Base-by-base conservation (phyloP, 257 asterid genomes). In the Solanum chilense region DNA sequence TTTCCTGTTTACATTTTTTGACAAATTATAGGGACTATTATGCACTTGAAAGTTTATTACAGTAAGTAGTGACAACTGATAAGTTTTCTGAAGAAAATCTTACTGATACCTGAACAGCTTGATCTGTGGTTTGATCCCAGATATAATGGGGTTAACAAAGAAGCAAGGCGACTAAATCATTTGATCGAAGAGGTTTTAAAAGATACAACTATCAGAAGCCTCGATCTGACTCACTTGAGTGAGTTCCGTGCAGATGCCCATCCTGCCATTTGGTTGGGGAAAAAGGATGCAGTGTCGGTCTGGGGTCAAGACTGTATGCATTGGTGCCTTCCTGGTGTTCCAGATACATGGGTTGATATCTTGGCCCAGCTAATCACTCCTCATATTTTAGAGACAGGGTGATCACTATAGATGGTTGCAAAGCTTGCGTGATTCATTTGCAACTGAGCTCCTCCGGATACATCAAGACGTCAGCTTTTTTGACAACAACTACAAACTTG, bases 241-340 rank as follows among this genome's bases (percentile, higher is more conserved):
- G 99, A 97, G 94, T 93, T 90, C 75, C 90, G 99, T 88, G 97
- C 95, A 39, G 99, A 96, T 89, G 99, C 95, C 71, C 99, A 96
- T 91, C 99, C 98, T 9, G 98, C 99, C 35, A 89, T 92, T 84
- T 97, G 99, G 99, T 83, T 97, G 87, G 99, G 99, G 35, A 93
- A 93, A 91, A 97, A 95, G 87, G 99, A 93, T 71, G 98, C 98
- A 3, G 99, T 97, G 86, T 92, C 96, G 0, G 93, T 91, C 56
- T 97, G 98, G 98, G 98, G 98, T 81, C 98, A 95, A 86, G 99
- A 97, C 91, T 97, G 99, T 91, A 94, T 95, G 98, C 99, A 97
- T 80, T 95, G 99, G 99, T 95, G 99, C 93, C 92, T 97, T 49
- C 99, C 99, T 0, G 99, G 99, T 20, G 93, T 95, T 84, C 99